Percentiles rank a stretch among this genome's conserved stretches.
Evolutionary conservation across 2,329 filamentous ascomycete genomes (phyloP).

Genomic region (Hypomyces rosellus): DNA sequence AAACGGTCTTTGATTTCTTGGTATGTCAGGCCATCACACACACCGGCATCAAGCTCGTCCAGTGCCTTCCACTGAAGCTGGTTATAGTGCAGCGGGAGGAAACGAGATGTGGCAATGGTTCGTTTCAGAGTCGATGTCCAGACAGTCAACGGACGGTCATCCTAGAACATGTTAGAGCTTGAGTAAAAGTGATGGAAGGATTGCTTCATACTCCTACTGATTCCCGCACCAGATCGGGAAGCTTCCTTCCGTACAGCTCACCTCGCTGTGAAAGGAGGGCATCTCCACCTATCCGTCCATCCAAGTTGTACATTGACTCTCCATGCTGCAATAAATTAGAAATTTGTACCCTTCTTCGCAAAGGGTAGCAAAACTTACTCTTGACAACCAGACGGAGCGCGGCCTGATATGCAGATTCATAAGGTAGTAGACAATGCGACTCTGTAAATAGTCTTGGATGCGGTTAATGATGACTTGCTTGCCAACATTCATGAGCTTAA

Average conservation of each 20-base stretch:
- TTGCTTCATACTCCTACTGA: conserved; percentile 68
- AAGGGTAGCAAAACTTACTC: conserved; percentile 49
- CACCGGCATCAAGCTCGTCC: conserved; percentile 92
- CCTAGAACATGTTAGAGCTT: conserved; percentile 29
- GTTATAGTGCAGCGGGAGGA: conserved; percentile 75
- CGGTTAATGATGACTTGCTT: conserved; percentile 97
- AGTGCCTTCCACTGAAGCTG: conserved; percentile 98
- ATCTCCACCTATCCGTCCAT: conserved; percentile 88
- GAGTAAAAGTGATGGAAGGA: neutral
- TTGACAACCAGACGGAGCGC: conserved; percentile 90
- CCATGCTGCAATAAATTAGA: conserved; percentile 58
- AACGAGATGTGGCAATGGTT: conserved; percentile 85
- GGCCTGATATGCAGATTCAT: conserved; percentile 98
- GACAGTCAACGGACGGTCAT: conserved; percentile 54
- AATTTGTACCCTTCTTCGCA: neutral
- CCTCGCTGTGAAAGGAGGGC: conserved; percentile 80
- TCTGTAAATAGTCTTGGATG: conserved; percentile 94
- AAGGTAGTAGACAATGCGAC: conserved; percentile 92
- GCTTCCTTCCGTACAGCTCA: conserved; percentile 75
- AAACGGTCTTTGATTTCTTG: conserved; percentile 87
- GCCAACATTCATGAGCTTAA: conserved; percentile 95
- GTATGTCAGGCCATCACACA: conserved; percentile 95
- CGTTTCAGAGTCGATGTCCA: conserved; percentile 63
- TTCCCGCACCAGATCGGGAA: conserved; percentile 77
- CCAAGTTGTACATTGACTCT: conserved; percentile 87